Percentiles rank a stretch among this genome's conserved stretches.
Conservation (phyloP, 83 land plant species). For the Diphasiastrum complanatum region DNA sequence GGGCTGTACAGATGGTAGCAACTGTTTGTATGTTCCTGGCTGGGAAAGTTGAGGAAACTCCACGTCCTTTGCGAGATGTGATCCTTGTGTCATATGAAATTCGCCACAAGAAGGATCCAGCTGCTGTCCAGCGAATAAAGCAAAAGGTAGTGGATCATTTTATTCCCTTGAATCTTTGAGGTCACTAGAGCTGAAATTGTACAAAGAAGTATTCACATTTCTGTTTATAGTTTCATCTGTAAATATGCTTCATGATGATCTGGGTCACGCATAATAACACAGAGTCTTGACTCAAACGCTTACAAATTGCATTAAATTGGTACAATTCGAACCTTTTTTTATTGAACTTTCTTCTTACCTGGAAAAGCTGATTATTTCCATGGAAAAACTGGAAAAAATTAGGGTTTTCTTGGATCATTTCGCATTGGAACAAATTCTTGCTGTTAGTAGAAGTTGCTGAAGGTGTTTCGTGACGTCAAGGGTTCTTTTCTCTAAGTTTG, state of each 20-base stretch:
- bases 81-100: constrained; percentile 49
- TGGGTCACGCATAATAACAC: too few relatives aligned
- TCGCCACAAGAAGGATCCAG: constrained; percentile 48
- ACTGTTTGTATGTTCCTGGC: constrained; percentile 63
- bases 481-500: background rate
- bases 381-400: too few relatives aligned
- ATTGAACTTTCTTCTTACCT: background rate
- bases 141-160: constrained; percentile 32
- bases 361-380: background rate
- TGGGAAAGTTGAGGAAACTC: constrained; percentile 65
- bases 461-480: background rate
- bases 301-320: too few relatives aligned
- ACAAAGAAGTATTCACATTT: background rate
- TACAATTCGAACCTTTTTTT: too few relatives aligned
- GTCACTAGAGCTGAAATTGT: too few relatives aligned
- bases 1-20: constrained; percentile 63
- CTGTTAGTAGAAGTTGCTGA: too few relatives aligned
- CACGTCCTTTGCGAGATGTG: constrained; percentile 50
- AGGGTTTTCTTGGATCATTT: too few relatives aligned
- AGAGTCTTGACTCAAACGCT: too few relatives aligned
- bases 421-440: too few relatives aligned
- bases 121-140: constrained; percentile 46
- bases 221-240: too few relatives aligned
- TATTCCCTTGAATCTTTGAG: too few relatives aligned
- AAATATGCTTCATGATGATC: too few relatives aligned